phyloP scores from a whole-genome alignment of 805 yeast species.

The Alloascoidea hylecoeti region DNA sequence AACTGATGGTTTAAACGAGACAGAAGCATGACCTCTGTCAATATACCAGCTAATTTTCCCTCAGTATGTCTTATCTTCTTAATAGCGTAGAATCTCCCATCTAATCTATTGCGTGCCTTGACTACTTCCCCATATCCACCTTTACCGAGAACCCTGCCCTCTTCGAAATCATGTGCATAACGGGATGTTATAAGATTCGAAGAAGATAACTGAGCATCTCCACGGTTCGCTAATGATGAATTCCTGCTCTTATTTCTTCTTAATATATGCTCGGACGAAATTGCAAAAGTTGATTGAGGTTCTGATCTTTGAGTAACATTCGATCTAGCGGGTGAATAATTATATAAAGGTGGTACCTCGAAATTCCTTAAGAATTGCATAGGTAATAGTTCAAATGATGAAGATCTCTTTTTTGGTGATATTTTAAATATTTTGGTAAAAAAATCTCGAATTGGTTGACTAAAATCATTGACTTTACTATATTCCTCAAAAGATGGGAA shows the following conservation, averaged over 20 bases:
- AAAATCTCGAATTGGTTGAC: slow-evolving; percentile 52
- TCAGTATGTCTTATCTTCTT: slow-evolving; percentile 81
- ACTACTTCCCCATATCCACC: slow-evolving; percentile 99
- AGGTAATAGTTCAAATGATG: slow-evolving; percentile 76
- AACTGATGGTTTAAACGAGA: slow-evolving; percentile 91
- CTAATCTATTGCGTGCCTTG: slow-evolving; percentile 86
- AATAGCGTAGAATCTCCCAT: slow-evolving; percentile 90
- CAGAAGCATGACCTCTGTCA: slow-evolving; percentile 83
- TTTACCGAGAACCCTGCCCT: slow-evolving; percentile 76
- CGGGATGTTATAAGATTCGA: slow-evolving; percentile 33
- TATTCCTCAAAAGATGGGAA: slow-evolving; percentile 54
- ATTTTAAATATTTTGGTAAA: slow-evolving; percentile 48
- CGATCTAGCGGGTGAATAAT: background rate
- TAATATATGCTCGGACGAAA: too few relatives aligned
- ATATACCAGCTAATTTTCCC: slow-evolving; percentile 62
- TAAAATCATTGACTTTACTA: slow-evolving; percentile 28
- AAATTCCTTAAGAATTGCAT: slow-evolving; percentile 63
- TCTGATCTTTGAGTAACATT: too few relatives aligned
- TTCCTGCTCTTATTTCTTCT: too few relatives aligned
- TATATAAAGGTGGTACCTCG: slow-evolving; percentile 5
- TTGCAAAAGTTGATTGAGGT: too few relatives aligned
- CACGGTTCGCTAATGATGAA: background rate
- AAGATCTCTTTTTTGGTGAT: slow-evolving; percentile 58
- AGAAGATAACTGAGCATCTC: background rate
- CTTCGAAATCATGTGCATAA: slow-evolving; percentile 89